phyloP scores from a whole-genome alignment of 129 eudicot genomes.

The Saussurea involucrata region DNA sequence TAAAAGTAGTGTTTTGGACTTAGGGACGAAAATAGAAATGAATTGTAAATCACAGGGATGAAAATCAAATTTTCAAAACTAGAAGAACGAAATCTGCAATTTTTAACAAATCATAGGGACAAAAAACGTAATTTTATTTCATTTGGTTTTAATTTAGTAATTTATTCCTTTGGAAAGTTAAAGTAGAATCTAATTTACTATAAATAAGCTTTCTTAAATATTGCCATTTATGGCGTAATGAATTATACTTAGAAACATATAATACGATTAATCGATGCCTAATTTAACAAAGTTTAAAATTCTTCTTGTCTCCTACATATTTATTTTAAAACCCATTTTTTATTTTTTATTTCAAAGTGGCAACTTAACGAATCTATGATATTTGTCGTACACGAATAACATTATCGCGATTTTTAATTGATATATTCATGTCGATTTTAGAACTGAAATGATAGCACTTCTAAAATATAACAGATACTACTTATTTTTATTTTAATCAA shows the following conservation, averaged over 20 bases:
- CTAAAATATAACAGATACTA: too few relatives aligned
- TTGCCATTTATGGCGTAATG: conserved; percentile 12
- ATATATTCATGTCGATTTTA: neutral
- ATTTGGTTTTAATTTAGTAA: neutral
- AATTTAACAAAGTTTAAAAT: conserved; percentile 10
- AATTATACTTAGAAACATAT: neutral
- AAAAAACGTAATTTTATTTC: too few relatives aligned
- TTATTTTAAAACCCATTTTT: neutral
- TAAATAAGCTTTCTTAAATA: conserved; percentile 20
- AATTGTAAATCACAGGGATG: too few relatives aligned
- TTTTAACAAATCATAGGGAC: too few relatives aligned
- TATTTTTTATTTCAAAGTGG: neutral
- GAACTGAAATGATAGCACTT: neutral
- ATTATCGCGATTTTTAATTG: neutral
- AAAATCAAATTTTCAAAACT: too few relatives aligned
- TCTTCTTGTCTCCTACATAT: conserved; percentile 8
- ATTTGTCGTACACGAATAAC: neutral
- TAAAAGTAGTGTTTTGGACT: too few relatives aligned
- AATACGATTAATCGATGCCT: neutral
- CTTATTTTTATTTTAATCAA: too few relatives aligned
- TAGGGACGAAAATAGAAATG: too few relatives aligned
- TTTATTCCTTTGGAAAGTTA: neutral
- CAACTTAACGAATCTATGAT: neutral
- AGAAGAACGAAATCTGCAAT: too few relatives aligned
- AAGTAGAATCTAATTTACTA: conserved; percentile 23